A percentile compares a stretch with the other conserved stretches of the same genome.
phyloP scores from a whole-genome alignment of 1,139 yeast genomes.

The Protomyces macrosporus region DNA sequence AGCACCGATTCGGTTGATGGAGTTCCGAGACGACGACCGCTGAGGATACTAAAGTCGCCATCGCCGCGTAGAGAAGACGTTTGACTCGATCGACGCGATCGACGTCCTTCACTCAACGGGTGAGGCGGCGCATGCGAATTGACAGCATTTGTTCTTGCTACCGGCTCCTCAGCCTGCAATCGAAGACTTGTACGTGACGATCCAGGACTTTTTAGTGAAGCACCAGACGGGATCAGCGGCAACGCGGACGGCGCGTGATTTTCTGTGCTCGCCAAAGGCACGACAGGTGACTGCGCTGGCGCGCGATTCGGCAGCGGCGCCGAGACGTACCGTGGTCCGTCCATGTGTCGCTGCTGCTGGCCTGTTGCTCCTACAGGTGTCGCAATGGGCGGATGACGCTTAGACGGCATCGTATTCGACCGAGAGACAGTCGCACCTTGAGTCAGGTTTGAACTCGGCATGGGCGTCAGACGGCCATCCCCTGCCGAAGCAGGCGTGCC shows the following conservation, averaged over 20 bases:
- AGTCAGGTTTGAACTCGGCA: not conserved
- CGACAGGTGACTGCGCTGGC: not conserved
- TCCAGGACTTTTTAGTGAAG: not conserved
- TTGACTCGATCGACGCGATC: slow-evolving; percentile 10
- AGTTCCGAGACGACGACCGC: not conserved
- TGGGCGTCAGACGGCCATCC: not conserved
- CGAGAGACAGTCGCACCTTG: not conserved
- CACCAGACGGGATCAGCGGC: not conserved
- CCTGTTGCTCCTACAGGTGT: not conserved
- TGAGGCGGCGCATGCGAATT: not conserved
- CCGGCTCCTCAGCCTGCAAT: not conserved
- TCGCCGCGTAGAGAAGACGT: slow-evolving; percentile 10
- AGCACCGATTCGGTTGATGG: too few species aligned
- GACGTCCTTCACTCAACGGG: not conserved
- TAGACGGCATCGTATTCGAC: slow-evolving; percentile 17
- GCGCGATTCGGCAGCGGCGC: not conserved
- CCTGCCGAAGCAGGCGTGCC: not conserved
- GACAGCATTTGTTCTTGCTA: too few species aligned
- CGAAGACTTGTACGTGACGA: not conserved
- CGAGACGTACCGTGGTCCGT: not conserved
- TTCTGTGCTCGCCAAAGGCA: not conserved
- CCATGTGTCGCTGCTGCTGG: slow-evolving; percentile 3
- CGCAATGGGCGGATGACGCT: slow-evolving; percentile 5
- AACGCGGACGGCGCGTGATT: not conserved
- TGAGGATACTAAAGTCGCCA: slow-evolving; percentile 4